These are phyloP conservation scores for Rusavskia elegans DNA, from an alignment of 495 filamentous ascomycete genomes.

Conservation along the genomic window DNA sequence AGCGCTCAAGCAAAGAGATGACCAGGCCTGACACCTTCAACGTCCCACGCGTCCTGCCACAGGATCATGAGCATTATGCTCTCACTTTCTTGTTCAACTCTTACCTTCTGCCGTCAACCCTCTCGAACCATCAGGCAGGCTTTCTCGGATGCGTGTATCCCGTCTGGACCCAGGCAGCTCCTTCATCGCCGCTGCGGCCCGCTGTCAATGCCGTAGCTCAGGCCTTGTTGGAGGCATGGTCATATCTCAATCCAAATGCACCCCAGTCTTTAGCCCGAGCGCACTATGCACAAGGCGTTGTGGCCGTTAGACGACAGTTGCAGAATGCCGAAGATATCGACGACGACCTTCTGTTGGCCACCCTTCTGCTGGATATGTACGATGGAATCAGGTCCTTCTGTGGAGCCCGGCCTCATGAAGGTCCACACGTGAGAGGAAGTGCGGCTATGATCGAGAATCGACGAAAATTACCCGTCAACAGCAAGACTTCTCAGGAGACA, in stretches of 20 bases:
- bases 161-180: background rate
- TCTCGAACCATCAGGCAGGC: background rate
- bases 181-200: background rate
- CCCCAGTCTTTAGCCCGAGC: background rate
- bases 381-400: conserved; percentile 1
- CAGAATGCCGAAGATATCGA: background rate
- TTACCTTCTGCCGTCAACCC: background rate
- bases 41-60: background rate
- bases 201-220: background rate
- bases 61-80: conserved; percentile 1
- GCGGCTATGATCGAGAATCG: background rate
- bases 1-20: background rate
- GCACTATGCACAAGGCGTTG: background rate
- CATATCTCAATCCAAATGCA: background rate
- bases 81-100: background rate
- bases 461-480: background rate
- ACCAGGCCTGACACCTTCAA: background rate
- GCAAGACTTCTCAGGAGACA: background rate
- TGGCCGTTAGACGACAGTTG: background rate
- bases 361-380: conserved; percentile 1
- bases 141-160: background rate
- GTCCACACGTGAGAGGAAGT: background rate
- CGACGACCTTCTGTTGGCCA: background rate
- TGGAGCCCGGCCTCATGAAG: background rate
- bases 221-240: background rate